These are phyloP conservation scores for Pseudocercospora cruenta DNA, from an alignment of 2,329 filamentous ascomycete genomes.

Conservation along the genomic window DNA sequence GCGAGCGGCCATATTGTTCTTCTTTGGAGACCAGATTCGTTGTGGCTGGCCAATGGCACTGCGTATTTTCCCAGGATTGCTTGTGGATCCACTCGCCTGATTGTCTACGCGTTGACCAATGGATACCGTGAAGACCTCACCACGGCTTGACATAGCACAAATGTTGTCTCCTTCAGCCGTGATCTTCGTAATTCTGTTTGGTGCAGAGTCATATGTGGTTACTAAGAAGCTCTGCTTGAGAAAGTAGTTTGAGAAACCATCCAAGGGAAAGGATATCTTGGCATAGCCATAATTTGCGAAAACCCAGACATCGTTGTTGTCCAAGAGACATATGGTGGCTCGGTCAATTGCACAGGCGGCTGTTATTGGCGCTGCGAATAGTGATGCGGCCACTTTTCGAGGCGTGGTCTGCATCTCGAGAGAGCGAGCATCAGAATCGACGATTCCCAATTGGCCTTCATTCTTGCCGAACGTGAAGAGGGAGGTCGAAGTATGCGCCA, in stretches of 20 bases:
- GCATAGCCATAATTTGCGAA: constrained; percentile 96
- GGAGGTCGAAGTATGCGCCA: constrained; percentile 78
- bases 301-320: constrained; percentile 87
- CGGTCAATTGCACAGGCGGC: constrained; percentile 87
- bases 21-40: constrained; percentile 86
- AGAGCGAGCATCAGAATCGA: constrained; percentile 92
- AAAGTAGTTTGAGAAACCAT: constrained; percentile 71
- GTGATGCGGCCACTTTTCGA: constrained; percentile 82
- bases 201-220: constrained; percentile 65
- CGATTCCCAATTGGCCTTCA: constrained; percentile 86
- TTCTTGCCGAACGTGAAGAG: constrained; percentile 96
- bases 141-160: constrained; percentile 79
- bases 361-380: constrained; percentile 72
- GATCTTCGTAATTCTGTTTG: constrained; percentile 74
- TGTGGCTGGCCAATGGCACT: constrained; percentile 77
- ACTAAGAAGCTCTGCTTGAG: constrained; percentile 68
- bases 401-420: constrained; percentile 81
- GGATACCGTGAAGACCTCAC: constrained; percentile 84
- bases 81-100: constrained; percentile 71
- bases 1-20: constrained; percentile 78
- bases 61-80: constrained; percentile 88
- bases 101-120: constrained; percentile 71
- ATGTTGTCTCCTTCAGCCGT: constrained; percentile 89
- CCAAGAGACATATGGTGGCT: constrained; percentile 82
- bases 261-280: constrained; percentile 81